A percentile compares a stretch with the other conserved stretches of the same genome.
phyloP scores from a whole-genome alignment of 2,329 filamentous ascomycete species.

The Cytospora paraplurivora region DNA sequence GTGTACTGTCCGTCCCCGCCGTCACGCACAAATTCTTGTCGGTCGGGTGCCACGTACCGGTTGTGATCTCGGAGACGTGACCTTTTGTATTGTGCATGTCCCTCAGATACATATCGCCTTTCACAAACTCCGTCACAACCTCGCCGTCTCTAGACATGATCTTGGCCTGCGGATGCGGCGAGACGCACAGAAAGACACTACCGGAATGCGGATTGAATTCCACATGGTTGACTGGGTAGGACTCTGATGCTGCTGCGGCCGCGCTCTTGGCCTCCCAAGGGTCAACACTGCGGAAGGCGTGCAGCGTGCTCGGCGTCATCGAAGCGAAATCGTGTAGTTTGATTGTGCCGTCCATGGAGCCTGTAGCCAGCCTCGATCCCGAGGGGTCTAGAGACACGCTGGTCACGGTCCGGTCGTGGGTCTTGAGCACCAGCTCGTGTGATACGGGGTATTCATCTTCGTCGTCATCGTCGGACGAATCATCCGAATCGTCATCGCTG shows the following conservation, averaged over 20 bases:
- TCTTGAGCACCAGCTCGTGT: conserved; percentile 90
- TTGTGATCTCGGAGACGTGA: conserved; percentile 88
- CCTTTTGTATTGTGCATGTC: conserved; percentile 99
- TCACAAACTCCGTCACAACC: conserved; percentile 82
- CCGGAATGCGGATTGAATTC: conserved; percentile 84
- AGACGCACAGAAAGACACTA: conserved; percentile 79
- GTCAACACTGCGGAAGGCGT: conserved; percentile 90
- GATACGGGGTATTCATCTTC: conserved; percentile 90
- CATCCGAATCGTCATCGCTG: conserved; percentile 49
- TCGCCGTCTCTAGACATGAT: conserved; percentile 89
- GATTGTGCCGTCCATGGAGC: conserved; percentile 85
- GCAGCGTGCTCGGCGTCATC: conserved; percentile 92
- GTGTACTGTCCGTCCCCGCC: conserved; percentile 89
- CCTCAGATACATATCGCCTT: conserved; percentile 96
- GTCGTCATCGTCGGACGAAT: conserved; percentile 66
- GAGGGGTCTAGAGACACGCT: conserved; percentile 82
- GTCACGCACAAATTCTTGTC: conserved; percentile 85
- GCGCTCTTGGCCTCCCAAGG: conserved; percentile 76
- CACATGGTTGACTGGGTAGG: conserved; percentile 84
- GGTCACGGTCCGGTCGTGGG: conserved; percentile 86
- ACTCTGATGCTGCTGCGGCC: conserved; percentile 70
- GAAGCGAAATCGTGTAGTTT: conserved; percentile 95
- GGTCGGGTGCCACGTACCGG: conserved; percentile 86
- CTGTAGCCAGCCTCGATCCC: conserved; percentile 83
- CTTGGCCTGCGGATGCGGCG: conserved; percentile 86